A percentile compares a stretch with the other conserved stretches of the same genome.
These are phyloP conservation scores for Blastocystis hominis DNA, from an alignment of 352 stramenopile genomes.

Conservation along the genomic window DNA sequence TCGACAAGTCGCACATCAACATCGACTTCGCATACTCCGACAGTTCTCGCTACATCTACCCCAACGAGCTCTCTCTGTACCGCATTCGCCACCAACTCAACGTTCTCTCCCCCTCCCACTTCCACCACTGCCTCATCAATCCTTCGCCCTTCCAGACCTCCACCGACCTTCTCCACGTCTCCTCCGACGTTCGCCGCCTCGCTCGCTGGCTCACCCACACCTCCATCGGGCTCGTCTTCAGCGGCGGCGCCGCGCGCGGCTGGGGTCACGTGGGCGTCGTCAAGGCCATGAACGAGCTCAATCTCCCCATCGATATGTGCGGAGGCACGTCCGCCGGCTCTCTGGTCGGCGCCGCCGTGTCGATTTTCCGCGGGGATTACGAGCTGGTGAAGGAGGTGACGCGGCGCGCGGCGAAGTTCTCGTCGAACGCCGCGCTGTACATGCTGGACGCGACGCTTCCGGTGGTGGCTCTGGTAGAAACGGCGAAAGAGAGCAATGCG, in stretches of 20 bases:
- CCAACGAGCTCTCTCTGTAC: constrained; percentile 14
- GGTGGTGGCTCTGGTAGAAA: background rate
- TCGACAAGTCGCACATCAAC: constrained; percentile 18
- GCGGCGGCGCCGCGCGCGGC: constrained; percentile 79
- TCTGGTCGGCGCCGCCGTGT: background rate
- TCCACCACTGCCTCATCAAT: constrained; percentile 58
- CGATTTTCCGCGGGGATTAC: constrained; percentile 44
- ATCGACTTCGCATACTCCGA: constrained; percentile 33
- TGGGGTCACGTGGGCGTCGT: constrained; percentile 85
- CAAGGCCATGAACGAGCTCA: constrained; percentile 77
- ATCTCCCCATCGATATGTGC: constrained; percentile 81
- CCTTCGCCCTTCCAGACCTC: background rate
- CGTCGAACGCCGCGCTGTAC: constrained; percentile 21
- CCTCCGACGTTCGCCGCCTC: constrained; percentile 71
- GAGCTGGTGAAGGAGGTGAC: constrained; percentile 46
- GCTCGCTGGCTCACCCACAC: constrained; percentile 79
- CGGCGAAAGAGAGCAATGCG: background rate
- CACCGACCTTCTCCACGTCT: background rate
- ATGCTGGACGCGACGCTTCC: constrained; percentile 42
- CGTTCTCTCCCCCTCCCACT: constrained; percentile 7
- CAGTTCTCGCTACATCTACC: constrained; percentile 19
- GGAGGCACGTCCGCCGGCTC: constrained; percentile 71
- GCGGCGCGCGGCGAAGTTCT: background rate
- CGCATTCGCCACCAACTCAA: constrained; percentile 17
- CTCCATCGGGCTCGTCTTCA: constrained; percentile 81